Percentiles rank a stretch among this genome's conserved stretches.
Evolutionary conservation across 495 filamentous ascomycete species (phyloP).

Genomic region (Beverwykella pulmonaria): DNA sequence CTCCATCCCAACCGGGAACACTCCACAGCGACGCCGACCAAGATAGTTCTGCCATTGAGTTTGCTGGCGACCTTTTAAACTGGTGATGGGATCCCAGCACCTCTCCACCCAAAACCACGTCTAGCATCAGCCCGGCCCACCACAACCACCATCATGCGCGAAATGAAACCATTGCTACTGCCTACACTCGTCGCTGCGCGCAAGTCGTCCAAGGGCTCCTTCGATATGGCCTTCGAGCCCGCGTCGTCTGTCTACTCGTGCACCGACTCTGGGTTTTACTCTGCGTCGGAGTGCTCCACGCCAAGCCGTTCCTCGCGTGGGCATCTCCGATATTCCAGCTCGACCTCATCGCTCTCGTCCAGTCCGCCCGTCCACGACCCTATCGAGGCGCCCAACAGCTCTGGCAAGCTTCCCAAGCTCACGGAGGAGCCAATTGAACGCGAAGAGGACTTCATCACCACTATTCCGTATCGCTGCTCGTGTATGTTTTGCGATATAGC

Average conservation of each 20-base stretch:
- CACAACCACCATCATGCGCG: slow-evolving; percentile 29
- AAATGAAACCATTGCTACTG: slow-evolving; percentile 35
- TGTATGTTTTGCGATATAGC: slow-evolving; percentile 30
- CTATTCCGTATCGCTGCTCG: slow-evolving; percentile 19
- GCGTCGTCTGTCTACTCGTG: slow-evolving; percentile 28
- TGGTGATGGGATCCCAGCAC: slow-evolving; percentile 40
- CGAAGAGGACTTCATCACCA: slow-evolving; percentile 29
- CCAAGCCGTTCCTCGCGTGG: slow-evolving; percentile 62
- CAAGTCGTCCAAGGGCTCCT: slow-evolving; percentile 32
- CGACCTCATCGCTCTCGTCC: slow-evolving; percentile 63
- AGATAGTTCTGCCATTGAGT: not conserved
- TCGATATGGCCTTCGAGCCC: slow-evolving; percentile 32
- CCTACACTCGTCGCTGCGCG: slow-evolving; percentile 38
- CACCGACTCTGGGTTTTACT: slow-evolving; percentile 47
- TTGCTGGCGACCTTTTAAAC: slow-evolving; percentile 23
- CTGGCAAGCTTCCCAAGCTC: slow-evolving; percentile 40
- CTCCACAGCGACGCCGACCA: slow-evolving; percentile 20
- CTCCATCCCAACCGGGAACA: slow-evolving; percentile 24
- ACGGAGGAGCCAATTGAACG: slow-evolving; percentile 42
- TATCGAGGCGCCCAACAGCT: slow-evolving; percentile 28
- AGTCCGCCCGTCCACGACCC: slow-evolving; percentile 53
- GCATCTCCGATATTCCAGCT: slow-evolving; percentile 63
- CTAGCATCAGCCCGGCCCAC: not conserved
- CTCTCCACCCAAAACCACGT: slow-evolving; percentile 27
- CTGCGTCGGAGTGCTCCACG: slow-evolving; percentile 61